phyloP scores from a whole-genome alignment of 495 filamentous ascomycete genomes.

The Hyaloscypha variabilis region DNA sequence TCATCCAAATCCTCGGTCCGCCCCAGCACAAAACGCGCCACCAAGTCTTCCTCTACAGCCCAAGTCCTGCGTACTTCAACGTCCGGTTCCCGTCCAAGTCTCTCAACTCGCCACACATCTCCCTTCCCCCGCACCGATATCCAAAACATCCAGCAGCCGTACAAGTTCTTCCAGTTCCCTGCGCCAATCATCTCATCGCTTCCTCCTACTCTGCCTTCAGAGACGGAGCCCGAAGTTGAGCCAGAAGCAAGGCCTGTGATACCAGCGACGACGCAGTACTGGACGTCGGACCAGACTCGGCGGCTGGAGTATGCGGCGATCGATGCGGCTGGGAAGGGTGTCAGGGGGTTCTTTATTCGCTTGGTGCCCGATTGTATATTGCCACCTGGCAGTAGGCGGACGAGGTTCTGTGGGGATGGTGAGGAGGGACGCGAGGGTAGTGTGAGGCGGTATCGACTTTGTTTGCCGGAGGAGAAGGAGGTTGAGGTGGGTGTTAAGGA shows the following conservation, averaged over 20 bases:
- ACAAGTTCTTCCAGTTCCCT: conserved; percentile 34
- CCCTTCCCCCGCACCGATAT: conserved; percentile 1
- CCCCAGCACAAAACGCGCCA: conserved; percentile 14
- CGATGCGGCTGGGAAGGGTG: conserved; percentile 53
- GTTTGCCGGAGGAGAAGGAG: conserved; percentile 42
- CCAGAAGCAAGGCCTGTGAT: too few species aligned
- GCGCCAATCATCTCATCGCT: conserved; percentile 10
- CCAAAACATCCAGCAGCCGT: conserved; percentile 6
- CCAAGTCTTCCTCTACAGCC: neutral
- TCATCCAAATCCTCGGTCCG: conserved; percentile 17
- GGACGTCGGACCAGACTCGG: conserved; percentile 56
- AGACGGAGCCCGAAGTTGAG: conserved; percentile 1
- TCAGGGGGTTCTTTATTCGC: conserved; percentile 55
- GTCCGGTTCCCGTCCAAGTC: conserved; percentile 7
- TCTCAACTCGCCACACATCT: conserved; percentile 20
- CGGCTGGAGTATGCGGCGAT: conserved; percentile 60
- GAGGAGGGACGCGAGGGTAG: conserved; percentile 53
- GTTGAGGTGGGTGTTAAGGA: conserved; percentile 27
- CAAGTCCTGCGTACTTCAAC: conserved; percentile 5
- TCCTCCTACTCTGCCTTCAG: neutral
- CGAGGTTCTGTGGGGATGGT: conserved; percentile 49
- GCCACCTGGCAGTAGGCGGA: conserved; percentile 42
- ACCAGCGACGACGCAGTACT: conserved; percentile 60
- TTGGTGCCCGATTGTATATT: conserved; percentile 57
- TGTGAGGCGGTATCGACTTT: conserved; percentile 55